A percentile compares a stretch with the other conserved stretches of the same genome.
These are phyloP conservation scores for Penicillium frequentans DNA, from an alignment of 2,329 filamentous ascomycete species.

Conservation along the genomic window DNA sequence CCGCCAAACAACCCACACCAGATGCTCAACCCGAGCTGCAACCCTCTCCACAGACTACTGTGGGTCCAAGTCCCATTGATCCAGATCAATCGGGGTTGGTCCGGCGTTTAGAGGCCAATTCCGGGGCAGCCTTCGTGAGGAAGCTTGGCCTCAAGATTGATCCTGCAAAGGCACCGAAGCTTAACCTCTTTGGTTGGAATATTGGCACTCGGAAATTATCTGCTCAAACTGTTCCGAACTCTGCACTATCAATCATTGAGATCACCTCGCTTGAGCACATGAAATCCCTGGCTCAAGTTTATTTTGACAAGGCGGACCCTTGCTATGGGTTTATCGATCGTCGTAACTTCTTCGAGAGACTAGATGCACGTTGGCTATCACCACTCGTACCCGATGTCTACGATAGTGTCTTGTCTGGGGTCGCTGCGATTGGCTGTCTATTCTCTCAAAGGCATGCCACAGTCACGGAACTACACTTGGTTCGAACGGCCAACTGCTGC, in stretches of 20 bases:
- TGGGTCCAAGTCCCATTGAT: neutral
- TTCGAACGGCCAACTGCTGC: conserved; percentile 44
- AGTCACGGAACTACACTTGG: conserved; percentile 48
- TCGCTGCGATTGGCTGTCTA: conserved; percentile 53
- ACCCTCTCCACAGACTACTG: neutral
- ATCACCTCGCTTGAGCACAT: conserved; percentile 50
- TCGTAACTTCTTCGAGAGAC: conserved; percentile 17
- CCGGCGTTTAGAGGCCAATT: conserved; percentile 53
- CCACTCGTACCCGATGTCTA: conserved; percentile 29
- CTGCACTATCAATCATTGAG: conserved; percentile 39
- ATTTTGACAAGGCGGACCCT: conserved; percentile 53
- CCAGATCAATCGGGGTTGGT: conserved; percentile 22
- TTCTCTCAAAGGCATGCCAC: conserved; percentile 49
- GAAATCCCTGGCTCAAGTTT: conserved; percentile 44
- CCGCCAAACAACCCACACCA: neutral
- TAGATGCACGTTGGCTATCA: conserved; percentile 24
- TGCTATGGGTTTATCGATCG: conserved; percentile 53
- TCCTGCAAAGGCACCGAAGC: conserved; percentile 51
- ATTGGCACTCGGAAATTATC: conserved; percentile 31
- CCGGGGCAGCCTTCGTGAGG: conserved; percentile 54
- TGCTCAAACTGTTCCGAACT: conserved; percentile 2
- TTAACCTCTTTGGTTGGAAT: conserved; percentile 59
- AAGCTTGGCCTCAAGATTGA: conserved; percentile 54
- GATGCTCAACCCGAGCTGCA: neutral
- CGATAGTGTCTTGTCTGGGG: conserved; percentile 52